phyloP scores from a whole-genome alignment of 140 eudicot species.

The Stevia rebaudiana region DNA sequence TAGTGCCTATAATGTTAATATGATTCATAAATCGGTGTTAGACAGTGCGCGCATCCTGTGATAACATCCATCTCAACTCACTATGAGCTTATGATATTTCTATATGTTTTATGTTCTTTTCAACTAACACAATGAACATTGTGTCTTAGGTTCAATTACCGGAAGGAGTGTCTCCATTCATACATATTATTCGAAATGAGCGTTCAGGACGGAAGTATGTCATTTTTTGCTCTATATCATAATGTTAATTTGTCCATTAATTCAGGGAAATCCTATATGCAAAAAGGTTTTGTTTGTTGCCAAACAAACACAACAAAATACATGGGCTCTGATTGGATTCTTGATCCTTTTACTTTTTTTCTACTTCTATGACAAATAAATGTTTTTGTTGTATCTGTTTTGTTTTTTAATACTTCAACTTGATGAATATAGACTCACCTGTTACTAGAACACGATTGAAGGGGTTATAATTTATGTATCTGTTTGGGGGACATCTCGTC shows the following conservation, averaged over 20 bases:
- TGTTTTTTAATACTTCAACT: not conserved
- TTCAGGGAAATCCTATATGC: not conserved
- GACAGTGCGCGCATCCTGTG: not conserved
- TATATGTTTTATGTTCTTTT: conserved; percentile 1
- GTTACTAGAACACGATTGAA: not conserved
- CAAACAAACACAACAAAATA: not conserved
- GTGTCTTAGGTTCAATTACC: conserved; percentile 36
- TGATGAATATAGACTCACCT: not conserved
- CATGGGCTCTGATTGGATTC: conserved; percentile 5
- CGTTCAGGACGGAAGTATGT: conserved; percentile 61
- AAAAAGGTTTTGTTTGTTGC: not conserved
- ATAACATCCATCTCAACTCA: conserved; percentile 12
- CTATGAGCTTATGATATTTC: conserved; percentile 14
- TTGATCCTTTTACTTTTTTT: not conserved
- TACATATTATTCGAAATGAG: conserved; percentile 46
- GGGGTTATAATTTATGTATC: not conserved
- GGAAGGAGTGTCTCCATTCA: conserved; percentile 47
- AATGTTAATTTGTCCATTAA: not conserved
- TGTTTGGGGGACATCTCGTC: not conserved
- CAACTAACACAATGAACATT: conserved; percentile 21
- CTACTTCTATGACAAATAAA: not conserved
- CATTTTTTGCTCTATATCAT: conserved; percentile 11
- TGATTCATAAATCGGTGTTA: not conserved
- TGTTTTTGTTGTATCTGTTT: not conserved
- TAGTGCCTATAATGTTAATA: not conserved